Evolutionary conservation across 345 rosid genomes (phyloP), one percentile per base, ranked within the genome.

Genomic region (Euphorbia pulcherrima): DNA sequence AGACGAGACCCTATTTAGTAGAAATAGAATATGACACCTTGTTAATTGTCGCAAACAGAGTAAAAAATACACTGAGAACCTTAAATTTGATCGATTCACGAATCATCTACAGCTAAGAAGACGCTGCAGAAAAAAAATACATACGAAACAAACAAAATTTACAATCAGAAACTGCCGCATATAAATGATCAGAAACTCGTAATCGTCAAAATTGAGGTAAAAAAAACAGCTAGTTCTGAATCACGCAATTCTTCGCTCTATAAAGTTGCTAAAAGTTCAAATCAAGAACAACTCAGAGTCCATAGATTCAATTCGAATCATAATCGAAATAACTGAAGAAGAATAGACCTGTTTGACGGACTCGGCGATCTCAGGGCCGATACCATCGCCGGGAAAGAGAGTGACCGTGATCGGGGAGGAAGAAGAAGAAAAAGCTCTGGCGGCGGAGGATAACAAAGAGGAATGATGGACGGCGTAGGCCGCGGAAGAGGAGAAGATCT

Each of bases 331-430:
- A 47, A 55, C 16, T 69, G 68, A 35, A 60, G 24, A 0, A 23
- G 14, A 44, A 85, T 12, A 35, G 13, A 69, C 99, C 94, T 90
- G 73, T 77, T 95, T 95, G 76, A 92, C 98, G 68, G 99, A 86
- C 59, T 87, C 89, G 6, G 99, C 97, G 80, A 95, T 95, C 85
- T 95, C 99, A 47, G 99, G 99, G 72, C 99, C 99, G 78, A 93
- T 90, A 61, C 98, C 99, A 53, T 95, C 98, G 65, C 98, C 99
- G 48, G 99, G 98, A 73, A 95, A 95, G 65, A 95, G 90, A 37
- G 99, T 95, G 77, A 94, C 98, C 14, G 77, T 77, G 81, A 95
- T 95, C 66, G 89, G 83, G 69, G 77, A 44, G 27, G 81, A 8
- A 46, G 84, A 79, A 3, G 87, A 81, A 35, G 78, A 88, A 80